phyloP scores from a whole-genome alignment of 371 early-diverging fungal species.

The Dentiscutata heterogama region DNA sequence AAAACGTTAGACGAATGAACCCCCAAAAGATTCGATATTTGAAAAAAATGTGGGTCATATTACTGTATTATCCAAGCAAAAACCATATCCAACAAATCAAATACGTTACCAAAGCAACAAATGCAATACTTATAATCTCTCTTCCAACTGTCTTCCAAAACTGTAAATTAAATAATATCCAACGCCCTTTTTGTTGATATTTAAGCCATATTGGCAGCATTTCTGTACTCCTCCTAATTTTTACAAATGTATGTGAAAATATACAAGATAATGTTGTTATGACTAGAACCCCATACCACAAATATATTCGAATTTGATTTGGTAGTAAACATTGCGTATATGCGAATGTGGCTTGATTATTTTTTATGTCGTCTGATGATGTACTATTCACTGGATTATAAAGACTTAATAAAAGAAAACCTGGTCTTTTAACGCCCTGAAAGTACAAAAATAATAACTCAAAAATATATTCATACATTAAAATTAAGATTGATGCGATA shows the following conservation, averaged over 20 bases:
- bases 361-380: background rate
- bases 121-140: background rate
- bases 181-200: constrained; percentile 9
- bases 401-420: constrained; percentile 43
- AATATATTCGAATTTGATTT: constrained; percentile 40
- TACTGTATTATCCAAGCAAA: constrained; percentile 29
- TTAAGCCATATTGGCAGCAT: constrained; percentile 24
- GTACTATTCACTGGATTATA: constrained; percentile 40
- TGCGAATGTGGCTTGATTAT: constrained; percentile 25
- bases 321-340: constrained; percentile 41
- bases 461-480: background rate
- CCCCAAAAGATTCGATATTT: no score
- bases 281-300: constrained; percentile 11
- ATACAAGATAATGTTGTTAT: constrained; percentile 13
- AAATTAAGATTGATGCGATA: background rate
- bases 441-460: background rate
- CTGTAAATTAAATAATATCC: constrained; percentile 1
- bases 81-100: constrained; percentile 46
- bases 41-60: no score
- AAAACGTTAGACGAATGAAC: no score
- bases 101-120: constrained; percentile 5
- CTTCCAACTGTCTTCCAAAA: constrained; percentile 12
- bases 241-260: constrained; percentile 27
- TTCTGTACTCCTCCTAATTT: background rate
- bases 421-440: constrained; percentile 45